Percentiles rank a stretch among this genome's conserved stretches.
These are phyloP conservation scores for Suillus fuscotomentosus DNA, from an alignment of 768 basidiomycete genomes.

Conservation along the genomic window DNA sequence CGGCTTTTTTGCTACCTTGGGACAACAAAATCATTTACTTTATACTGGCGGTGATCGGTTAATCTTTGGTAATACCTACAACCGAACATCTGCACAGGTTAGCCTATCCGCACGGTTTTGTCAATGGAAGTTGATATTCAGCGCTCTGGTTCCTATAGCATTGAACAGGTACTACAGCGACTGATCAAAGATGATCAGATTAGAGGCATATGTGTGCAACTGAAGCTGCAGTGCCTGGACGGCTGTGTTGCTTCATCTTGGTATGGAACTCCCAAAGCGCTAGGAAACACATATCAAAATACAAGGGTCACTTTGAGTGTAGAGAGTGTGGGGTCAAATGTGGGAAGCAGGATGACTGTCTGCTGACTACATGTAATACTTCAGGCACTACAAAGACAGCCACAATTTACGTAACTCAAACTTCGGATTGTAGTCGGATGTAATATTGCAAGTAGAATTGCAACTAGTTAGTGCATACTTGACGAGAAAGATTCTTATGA, in stretches of 20 bases:
- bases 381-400: no score
- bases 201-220: neutral
- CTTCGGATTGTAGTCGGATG: no score
- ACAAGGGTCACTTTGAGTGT: neutral
- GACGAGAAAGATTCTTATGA: no score
- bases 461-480: no score
- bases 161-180: neutral
- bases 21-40: neutral
- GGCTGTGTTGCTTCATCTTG: neutral
- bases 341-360: no score
- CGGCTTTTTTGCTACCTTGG: neutral
- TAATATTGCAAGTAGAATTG: no score
- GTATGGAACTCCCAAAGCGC: neutral
- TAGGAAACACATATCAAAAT: neutral
- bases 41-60: neutral
- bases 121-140: neutral
- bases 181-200: neutral
- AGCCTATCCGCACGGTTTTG: neutral
- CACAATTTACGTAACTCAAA: no score
- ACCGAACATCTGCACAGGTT: neutral
- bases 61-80: neutral
- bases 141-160: neutral
- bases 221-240: neutral
- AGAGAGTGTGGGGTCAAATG: no score
- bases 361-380: no score